Conservation (phyloP, 306 rosid genomes). For the Luffa acutangula region DNA sequence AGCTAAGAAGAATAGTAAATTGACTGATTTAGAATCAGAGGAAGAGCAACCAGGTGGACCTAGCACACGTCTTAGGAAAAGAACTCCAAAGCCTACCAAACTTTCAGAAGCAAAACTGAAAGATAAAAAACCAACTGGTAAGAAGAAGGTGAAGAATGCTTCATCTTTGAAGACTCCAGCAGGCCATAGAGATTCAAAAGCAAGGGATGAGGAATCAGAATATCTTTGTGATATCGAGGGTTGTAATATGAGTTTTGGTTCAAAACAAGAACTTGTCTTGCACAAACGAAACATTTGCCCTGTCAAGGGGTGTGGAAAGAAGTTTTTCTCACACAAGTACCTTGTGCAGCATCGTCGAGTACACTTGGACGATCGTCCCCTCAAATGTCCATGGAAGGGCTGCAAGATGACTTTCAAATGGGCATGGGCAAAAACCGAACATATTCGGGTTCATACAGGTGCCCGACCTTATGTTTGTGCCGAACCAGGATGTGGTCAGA, state of each 20-base stretch:
- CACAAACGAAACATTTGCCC: conserved; percentile 89
- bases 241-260: conserved; percentile 71
- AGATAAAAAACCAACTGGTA: conserved; percentile 37
- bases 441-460: conserved; percentile 94
- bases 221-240: conserved; percentile 82
- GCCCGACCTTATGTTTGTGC: conserved; percentile 87
- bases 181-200: conserved; percentile 26
- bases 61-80: conserved; percentile 80
- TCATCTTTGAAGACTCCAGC: conserved; percentile 36
- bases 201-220: conserved; percentile 47
- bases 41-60: conserved; percentile 78
- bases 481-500: conserved; percentile 84
- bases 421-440: conserved; percentile 99
- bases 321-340: conserved; percentile 93
- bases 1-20: conserved; percentile 20
- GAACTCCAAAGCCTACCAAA: conserved; percentile 37
- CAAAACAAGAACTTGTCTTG: conserved; percentile 58
- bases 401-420: conserved; percentile 99
- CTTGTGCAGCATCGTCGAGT: conserved; percentile 97
- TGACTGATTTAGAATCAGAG: conserved; percentile 28
- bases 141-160: conserved; percentile 54
- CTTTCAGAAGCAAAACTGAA: conserved; percentile 36
- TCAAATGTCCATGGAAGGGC: conserved; percentile 97
- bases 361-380: conserved; percentile 88
- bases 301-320: conserved; percentile 97